A percentile compares a stretch with the other conserved stretches of the same genome.
Evolutionary conservation across 176 grass and related monocot genomes (phyloP).

Genomic region (Juncus effusus): DNA sequence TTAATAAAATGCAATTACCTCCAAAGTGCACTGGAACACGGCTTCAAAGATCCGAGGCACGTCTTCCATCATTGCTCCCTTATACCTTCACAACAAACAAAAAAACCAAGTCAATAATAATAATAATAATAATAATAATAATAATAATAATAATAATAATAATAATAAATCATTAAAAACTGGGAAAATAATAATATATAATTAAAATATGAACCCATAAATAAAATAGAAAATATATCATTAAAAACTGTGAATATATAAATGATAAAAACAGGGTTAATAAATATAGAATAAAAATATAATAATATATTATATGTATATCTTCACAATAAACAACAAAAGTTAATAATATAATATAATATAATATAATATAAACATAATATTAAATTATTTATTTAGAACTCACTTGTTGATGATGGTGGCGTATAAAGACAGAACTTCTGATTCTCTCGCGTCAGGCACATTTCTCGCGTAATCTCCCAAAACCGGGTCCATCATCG

Average conservation of each 20-base stretch:
- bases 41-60: slow-evolving; percentile 92
- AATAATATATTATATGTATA: too few species aligned
- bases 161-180: too few species aligned
- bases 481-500: slow-evolving; percentile 98
- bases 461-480: slow-evolving; percentile 98
- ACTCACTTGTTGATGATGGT: slow-evolving; percentile 99
- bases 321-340: slow-evolving; percentile 8
- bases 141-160: too few species aligned
- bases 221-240: too few species aligned
- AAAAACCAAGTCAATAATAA: neutral
- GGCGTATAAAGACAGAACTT: slow-evolving; percentile 90
- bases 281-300: neutral
- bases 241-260: too few species aligned
- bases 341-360: neutral
- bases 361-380: neutral
- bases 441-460: slow-evolving; percentile 97
- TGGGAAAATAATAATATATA: too few species aligned
- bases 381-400: slow-evolving; percentile 1
- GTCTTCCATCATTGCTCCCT: slow-evolving; percentile 86
- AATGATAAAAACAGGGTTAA: neutral
- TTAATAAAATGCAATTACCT: slow-evolving; percentile 43
- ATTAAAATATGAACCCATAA: too few species aligned
- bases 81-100: slow-evolving; percentile 52
- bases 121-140: too few species aligned
- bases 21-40: slow-evolving; percentile 97